Conservation (phyloP, 2,329 filamentous ascomycete genomes). For the Diaporthe humulicola region DNA sequence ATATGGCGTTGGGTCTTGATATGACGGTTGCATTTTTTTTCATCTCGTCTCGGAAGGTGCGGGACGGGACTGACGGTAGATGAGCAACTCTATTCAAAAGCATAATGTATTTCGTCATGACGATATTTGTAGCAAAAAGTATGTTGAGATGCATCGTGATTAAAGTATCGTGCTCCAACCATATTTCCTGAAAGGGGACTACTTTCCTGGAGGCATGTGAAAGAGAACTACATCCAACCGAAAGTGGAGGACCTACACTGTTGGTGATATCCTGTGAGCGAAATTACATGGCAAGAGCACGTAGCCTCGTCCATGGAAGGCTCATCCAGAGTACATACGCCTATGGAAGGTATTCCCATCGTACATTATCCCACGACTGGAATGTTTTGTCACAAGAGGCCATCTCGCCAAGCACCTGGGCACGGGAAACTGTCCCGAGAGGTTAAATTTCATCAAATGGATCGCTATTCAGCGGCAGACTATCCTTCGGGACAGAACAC, state of each 20-base stretch:
- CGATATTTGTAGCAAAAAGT: background rate
- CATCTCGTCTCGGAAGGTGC: background rate
- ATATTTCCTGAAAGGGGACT: background rate
- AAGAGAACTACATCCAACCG: background rate
- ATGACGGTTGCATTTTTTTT: background rate
- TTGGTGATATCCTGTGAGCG: background rate
- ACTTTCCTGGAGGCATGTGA: background rate
- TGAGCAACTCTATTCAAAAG: background rate
- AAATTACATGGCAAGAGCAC: background rate
- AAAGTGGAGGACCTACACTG: background rate
- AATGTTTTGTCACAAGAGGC: background rate
- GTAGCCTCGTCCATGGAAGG: background rate
- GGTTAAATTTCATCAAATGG: background rate
- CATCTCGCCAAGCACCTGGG: background rate
- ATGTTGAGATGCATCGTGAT: background rate
- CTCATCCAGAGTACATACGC: background rate
- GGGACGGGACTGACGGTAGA: background rate
- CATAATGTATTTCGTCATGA: conserved; percentile 15
- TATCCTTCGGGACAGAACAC: background rate
- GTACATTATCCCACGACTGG: background rate
- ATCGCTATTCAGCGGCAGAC: background rate
- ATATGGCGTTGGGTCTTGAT: conserved; percentile 12
- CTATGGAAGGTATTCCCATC: background rate
- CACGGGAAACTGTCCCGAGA: background rate
- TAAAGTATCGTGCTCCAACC: background rate